Evolutionary conservation across 805 yeast genomes (phyloP).

Genomic region (Cyberlindnera xishuangbannaensis): DNA sequence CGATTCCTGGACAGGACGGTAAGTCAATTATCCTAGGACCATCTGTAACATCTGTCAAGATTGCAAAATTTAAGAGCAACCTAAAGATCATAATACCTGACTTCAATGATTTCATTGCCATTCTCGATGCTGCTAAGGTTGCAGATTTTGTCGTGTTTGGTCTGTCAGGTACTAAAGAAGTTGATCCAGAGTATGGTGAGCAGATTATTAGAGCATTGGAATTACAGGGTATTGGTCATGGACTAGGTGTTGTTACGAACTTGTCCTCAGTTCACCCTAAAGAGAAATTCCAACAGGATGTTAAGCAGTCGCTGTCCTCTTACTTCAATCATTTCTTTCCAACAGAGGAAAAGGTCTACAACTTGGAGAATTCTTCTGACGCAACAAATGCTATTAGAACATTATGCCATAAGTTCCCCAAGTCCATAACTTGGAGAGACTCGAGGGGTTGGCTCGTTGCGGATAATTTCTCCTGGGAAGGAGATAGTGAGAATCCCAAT

Average conservation of each 20-base stretch:
- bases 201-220: constrained; percentile 83
- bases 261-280: constrained; percentile 61
- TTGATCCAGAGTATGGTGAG: constrained; percentile 76
- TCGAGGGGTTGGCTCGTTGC: constrained; percentile 84
- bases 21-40: constrained; percentile 34
- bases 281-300: constrained; percentile 70
- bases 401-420: constrained; percentile 83
- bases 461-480: constrained; percentile 46
- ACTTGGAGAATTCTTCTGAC: constrained; percentile 63
- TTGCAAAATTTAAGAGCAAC: constrained; percentile 68
- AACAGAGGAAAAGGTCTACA: constrained; percentile 68
- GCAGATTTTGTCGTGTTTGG: constrained; percentile 89
- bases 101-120: constrained; percentile 53
- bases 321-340: constrained; percentile 77
- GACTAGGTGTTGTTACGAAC: constrained; percentile 74
- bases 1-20: constrained; percentile 29
- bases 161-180: constrained; percentile 82
- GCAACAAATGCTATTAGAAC: constrained; percentile 66
- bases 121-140: constrained; percentile 81
- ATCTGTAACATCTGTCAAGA: constrained; percentile 44
- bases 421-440: constrained; percentile 86
- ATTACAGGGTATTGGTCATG: constrained; percentile 86
- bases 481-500: constrained; percentile 26
- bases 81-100: constrained; percentile 72
- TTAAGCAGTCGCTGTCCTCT: constrained; percentile 56